Conservation (phyloP, 352 stramenopile genomes). For the Phytophthora citricola region DNA sequence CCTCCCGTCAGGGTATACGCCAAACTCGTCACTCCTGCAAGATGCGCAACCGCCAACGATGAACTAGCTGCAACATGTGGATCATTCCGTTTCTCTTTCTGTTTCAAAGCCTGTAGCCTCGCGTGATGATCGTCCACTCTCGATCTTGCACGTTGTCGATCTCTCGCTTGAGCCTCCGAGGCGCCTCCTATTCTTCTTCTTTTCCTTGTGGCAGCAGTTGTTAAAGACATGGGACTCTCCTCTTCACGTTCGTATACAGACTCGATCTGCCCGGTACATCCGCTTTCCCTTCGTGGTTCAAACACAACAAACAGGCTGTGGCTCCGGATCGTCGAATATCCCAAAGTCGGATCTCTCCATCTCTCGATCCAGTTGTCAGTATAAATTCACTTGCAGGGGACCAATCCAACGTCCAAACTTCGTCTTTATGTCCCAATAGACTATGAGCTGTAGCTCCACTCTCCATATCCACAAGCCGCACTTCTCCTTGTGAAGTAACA, state of each 20-base stretch:
- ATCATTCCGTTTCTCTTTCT: conserved; percentile 46
- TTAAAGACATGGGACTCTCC: conserved; percentile 44
- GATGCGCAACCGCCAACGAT: conserved; percentile 60
- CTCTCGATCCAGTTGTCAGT: conserved; percentile 59
- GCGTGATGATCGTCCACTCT: conserved; percentile 29
- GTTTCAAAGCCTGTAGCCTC: conserved; percentile 9
- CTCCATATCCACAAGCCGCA: conserved; percentile 81
- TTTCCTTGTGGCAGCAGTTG: conserved; percentile 41
- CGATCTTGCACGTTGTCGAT: conserved; percentile 24
- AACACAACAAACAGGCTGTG: conserved; percentile 82
- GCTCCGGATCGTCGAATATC: conserved; percentile 86
- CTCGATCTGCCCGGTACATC: conserved; percentile 54
- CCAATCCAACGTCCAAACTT: conserved; percentile 84
- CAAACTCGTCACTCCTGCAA: conserved; percentile 60
- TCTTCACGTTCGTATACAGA: conserved; percentile 60
- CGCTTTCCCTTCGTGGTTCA: conserved; percentile 75
- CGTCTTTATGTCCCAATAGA: conserved; percentile 79
- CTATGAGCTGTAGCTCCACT: conserved; percentile 69
- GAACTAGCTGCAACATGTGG: conserved; percentile 60
- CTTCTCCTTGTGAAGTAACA: conserved; percentile 58
- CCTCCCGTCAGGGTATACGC: conserved; percentile 66
- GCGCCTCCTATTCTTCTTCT: conserved; percentile 29
- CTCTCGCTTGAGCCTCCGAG: conserved; percentile 30
- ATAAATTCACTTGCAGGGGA: conserved; percentile 75
- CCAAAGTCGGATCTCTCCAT: conserved; percentile 84